Base-by-base conservation (phyloP, 129 eudicot species). In the Flaveria robusta region DNA sequence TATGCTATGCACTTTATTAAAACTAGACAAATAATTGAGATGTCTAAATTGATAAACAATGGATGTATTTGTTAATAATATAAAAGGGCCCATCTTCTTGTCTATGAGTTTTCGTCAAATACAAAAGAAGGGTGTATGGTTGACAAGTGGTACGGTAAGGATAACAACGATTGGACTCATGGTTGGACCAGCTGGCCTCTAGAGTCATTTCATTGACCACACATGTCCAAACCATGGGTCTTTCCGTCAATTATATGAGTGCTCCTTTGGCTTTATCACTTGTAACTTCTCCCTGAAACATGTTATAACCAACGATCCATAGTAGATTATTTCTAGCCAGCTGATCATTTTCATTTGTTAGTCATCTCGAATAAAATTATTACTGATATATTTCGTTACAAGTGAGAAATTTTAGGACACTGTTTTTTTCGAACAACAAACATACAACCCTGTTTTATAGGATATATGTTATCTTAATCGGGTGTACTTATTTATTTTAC, bases 71-170 rank as follows among this genome's bases (percentile, higher is more conserved):
- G 9, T 60, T 4, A 23, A 23, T 24, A 60, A 23, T 18, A n/a
- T 4, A 7, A 60, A 60, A 60, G 1, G 0, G 4, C 11, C 13
- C 37, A 60, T 12, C 66, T 13, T 60, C 27, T 59, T 59, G n/a
- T 59, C 27, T 27, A 24, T 60, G 27, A 60, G 4, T 60, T 11
- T 60, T 60, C 67, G 41, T 60, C 37, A 55, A 37, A 78, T 58
- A 71, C 65, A 70, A 78, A 78, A 71, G 45, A 50, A 24, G 23
- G 67, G 77, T 71, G 56, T 58, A 46, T 46, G 77, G 63, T 78
- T 22, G 54, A 46, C 77, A 70, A 78, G 19, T 78, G 71, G 76
- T 70, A 11, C 69, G 69, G 39, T 63, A 43, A 78, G 13, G 23
- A 75, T 31, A 43, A 3, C 41, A 60, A 4, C 20, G 31, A 41